Conservation (phyloP, 768 basidiomycete genomes). For the Lactarius sanguifluus region DNA sequence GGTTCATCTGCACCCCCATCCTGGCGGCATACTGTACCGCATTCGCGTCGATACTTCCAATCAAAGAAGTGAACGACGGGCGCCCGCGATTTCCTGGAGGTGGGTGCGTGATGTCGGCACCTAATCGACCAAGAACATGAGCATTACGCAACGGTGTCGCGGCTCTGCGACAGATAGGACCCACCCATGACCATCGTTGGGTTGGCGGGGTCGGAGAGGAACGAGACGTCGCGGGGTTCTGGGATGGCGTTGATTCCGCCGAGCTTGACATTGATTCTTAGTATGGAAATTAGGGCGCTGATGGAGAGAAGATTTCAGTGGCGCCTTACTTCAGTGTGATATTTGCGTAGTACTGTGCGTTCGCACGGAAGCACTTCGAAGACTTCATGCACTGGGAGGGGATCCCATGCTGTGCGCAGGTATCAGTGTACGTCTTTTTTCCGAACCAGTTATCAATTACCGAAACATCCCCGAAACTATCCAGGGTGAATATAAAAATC, state of each 20-base stretch:
- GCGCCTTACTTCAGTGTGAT: slow-evolving; percentile 67
- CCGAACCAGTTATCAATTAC: background rate
- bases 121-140: slow-evolving; percentile 13
- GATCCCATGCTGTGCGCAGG: slow-evolving; percentile 51
- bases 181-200: slow-evolving; percentile 78
- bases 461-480: slow-evolving; percentile 16
- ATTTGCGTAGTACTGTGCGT: slow-evolving; percentile 76
- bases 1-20: slow-evolving; percentile 60
- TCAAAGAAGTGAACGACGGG: slow-evolving; percentile 77
- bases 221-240: slow-evolving; percentile 59
- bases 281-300: background rate
- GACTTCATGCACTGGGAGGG: slow-evolving; percentile 76
- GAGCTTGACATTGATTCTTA: slow-evolving; percentile 77
- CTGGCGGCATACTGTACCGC: slow-evolving; percentile 67
- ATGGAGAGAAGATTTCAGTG: background rate
- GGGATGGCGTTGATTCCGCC: slow-evolving; percentile 81
- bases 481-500: background rate
- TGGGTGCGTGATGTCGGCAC: slow-evolving; percentile 84
- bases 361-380: slow-evolving; percentile 61
- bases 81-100: slow-evolving; percentile 64
- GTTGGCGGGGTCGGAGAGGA: slow-evolving; percentile 63
- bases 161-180: slow-evolving; percentile 1
- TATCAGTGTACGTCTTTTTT: background rate
- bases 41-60: slow-evolving; percentile 73
- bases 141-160: background rate